Percentiles rank a stretch among this genome's conserved stretches.
Conservation (phyloP, 2,329 filamentous ascomycete genomes). For the Pochonia chlamydosporia region DNA sequence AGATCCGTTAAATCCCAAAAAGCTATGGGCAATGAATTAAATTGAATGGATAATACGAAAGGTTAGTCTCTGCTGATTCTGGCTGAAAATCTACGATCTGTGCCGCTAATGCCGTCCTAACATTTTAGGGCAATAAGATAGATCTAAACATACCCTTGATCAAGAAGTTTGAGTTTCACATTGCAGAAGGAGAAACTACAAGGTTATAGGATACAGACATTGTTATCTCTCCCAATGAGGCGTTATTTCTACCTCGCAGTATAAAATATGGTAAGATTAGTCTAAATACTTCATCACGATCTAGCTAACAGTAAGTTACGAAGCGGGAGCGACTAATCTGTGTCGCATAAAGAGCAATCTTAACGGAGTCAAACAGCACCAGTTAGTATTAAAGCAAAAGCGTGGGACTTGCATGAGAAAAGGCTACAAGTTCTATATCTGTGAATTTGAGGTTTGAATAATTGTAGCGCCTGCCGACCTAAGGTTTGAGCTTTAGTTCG, state of each 20-base stretch:
- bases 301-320: background rate
- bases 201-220: constrained; percentile 32
- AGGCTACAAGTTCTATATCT: constrained; percentile 32
- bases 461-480: constrained; percentile 51
- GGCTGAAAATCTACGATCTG: too few species aligned
- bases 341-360: constrained; percentile 36
- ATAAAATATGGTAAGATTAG: constrained; percentile 28
- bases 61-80: constrained; percentile 15
- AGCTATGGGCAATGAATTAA: constrained; percentile 34
- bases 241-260: constrained; percentile 28
- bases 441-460: constrained; percentile 45
- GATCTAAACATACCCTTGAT: constrained; percentile 27
- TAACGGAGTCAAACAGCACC: constrained; percentile 29
- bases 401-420: constrained; percentile 24
- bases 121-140: constrained; percentile 30
- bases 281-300: background rate
- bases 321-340: constrained; percentile 30
- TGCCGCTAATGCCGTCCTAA: background rate
- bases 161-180: constrained; percentile 27
- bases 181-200: constrained; percentile 25
- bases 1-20: constrained; percentile 21
- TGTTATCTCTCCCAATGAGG: constrained; percentile 33
- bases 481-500: constrained; percentile 36
- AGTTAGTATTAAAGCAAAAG: constrained; percentile 32
- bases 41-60: constrained; percentile 38